A percentile compares a stretch with the other conserved stretches of the same genome.
These are phyloP conservation scores for Lepiota venenata DNA, from an alignment of 768 basidiomycete species.

Conservation along the genomic window DNA sequence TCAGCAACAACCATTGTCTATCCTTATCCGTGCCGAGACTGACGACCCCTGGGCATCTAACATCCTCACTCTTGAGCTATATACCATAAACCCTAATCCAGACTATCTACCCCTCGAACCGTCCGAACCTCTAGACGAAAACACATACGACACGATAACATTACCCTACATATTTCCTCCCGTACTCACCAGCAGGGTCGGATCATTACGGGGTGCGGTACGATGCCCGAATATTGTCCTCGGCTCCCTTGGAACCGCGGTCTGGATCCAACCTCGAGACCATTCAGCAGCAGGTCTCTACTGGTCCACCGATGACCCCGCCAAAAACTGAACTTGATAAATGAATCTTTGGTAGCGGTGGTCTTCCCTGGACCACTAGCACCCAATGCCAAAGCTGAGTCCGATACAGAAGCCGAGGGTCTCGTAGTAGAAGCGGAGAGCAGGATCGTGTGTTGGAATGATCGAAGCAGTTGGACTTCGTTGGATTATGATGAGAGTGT, in stretches of 20 bases:
- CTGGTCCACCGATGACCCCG: slow-evolving; percentile 19
- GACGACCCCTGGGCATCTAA: slow-evolving; percentile 59
- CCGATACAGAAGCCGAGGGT: background rate
- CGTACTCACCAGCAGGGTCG: slow-evolving; percentile 26
- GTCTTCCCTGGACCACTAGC: slow-evolving; percentile 48
- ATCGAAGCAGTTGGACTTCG: background rate
- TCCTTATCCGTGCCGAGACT: slow-evolving; percentile 56
- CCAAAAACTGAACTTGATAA: background rate
- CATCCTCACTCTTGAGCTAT: slow-evolving; percentile 48
- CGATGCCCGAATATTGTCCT: slow-evolving; percentile 52
- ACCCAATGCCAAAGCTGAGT: background rate
- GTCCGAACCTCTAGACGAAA: background rate
- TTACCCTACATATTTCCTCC: slow-evolving; percentile 50
- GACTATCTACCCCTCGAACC: slow-evolving; percentile 12
- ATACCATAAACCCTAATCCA: slow-evolving; percentile 40
- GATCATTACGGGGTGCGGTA: slow-evolving; percentile 46
- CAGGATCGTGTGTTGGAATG: slow-evolving; percentile 12
- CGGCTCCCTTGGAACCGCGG: slow-evolving; percentile 53
- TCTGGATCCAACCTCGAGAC: slow-evolving; percentile 60
- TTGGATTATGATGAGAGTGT: slow-evolving; percentile 8
- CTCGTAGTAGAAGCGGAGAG: slow-evolving; percentile 11
- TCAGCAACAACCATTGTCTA: slow-evolving; percentile 26
- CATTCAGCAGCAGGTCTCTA: slow-evolving; percentile 34
- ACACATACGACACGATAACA: slow-evolving; percentile 1
- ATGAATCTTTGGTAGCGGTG: slow-evolving; percentile 43